Evolutionary conservation across 139 green algal species (phyloP).

Genomic region (Tetradesmus lagerheimii): DNA sequence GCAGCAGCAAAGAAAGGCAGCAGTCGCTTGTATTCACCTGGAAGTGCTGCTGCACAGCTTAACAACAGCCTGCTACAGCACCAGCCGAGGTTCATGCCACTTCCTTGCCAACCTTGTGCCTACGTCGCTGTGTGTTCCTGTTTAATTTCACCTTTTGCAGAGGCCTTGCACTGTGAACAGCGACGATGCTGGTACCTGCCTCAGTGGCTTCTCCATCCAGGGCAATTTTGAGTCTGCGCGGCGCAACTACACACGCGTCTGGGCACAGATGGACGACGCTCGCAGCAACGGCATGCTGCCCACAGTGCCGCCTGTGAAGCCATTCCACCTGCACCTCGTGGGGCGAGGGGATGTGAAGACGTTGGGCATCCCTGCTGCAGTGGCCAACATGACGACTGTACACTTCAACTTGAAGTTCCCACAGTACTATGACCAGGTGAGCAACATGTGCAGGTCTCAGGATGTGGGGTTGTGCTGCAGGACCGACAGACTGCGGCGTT

Average conservation of each 20-base stretch:
- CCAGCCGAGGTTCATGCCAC: background rate
- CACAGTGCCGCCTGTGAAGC: background rate
- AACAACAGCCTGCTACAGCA: background rate
- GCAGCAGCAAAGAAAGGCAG: background rate
- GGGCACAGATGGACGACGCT: conserved; percentile 22
- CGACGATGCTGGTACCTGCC: conserved; percentile 7
- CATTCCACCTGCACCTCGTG: conserved; percentile 47
- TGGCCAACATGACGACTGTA: conserved; percentile 10
- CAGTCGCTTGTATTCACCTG: background rate
- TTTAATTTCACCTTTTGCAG: background rate
- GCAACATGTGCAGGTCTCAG: background rate
- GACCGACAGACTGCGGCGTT: too few species aligned
- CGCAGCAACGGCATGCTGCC: background rate
- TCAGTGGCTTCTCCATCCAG: conserved; percentile 48
- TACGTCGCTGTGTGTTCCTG: background rate
- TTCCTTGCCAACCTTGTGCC: background rate
- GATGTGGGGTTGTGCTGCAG: background rate
- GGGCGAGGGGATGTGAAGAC: conserved; percentile 25
- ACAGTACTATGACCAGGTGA: conserved; percentile 50
- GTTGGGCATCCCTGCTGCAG: background rate
- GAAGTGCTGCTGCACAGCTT: background rate
- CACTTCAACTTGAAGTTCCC: conserved; percentile 43
- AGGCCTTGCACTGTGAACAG: background rate
- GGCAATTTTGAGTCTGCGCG: conserved; percentile 50
- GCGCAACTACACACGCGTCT: conserved; percentile 46